Conservation (phyloP, 2,329 filamentous ascomycete genomes). For the Akanthomyces dipterigenus region DNA sequence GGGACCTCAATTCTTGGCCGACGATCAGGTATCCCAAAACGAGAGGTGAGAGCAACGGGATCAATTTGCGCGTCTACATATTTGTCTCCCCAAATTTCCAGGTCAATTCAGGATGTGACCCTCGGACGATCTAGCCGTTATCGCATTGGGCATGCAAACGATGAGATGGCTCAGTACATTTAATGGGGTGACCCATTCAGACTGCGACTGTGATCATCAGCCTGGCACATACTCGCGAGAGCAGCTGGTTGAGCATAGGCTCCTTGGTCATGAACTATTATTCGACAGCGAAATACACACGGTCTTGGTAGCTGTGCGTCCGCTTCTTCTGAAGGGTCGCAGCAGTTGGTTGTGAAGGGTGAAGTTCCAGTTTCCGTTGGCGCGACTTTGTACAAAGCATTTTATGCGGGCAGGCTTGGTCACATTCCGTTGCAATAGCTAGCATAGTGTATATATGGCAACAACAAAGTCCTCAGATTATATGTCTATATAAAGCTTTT, state of each 20-base stretch:
- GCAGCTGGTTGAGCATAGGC: background rate
- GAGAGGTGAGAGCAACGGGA: background rate
- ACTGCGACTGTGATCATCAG: too few relatives aligned
- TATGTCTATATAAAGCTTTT: too few relatives aligned
- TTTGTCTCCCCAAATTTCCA: background rate
- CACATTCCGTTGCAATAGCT: background rate
- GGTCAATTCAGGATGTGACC: background rate
- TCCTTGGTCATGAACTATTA: background rate
- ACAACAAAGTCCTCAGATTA: background rate
- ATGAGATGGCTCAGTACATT: background rate
- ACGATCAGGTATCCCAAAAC: background rate
- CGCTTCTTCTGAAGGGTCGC: background rate
- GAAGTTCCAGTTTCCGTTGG: background rate
- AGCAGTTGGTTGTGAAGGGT: background rate
- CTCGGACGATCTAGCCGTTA: background rate
- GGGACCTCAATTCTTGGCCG: background rate
- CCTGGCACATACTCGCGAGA: background rate
- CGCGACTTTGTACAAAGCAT: background rate
- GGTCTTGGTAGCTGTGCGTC: background rate
- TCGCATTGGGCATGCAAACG: background rate
- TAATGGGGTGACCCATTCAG: background rate
- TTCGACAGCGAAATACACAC: background rate
- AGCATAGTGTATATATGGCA: slow-evolving; percentile 1
- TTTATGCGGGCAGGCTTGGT: background rate
- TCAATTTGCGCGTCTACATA: background rate